Conservation (phyloP, 257 asterid species). For the Misopates orontium region DNA sequence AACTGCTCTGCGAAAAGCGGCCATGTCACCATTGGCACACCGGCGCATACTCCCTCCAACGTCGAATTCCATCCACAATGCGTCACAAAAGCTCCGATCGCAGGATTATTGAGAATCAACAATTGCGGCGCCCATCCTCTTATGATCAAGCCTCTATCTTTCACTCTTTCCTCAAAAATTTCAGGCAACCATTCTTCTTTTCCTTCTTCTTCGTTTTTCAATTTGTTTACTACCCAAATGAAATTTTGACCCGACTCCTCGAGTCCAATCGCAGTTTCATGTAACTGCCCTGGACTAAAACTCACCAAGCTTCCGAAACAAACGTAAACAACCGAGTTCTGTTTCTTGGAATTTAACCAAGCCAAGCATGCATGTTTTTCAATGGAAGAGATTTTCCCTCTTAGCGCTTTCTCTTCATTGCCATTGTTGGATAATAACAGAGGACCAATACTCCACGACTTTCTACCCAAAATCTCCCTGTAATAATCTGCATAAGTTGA, state of each 20-base stretch:
- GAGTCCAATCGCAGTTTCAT: neutral
- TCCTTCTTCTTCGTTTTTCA: neutral
- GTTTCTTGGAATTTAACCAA: neutral
- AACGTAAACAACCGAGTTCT: neutral
- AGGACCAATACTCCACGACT: neutral
- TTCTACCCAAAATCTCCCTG: neutral
- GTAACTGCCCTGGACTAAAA: neutral
- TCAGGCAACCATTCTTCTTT: slow-evolving; percentile 1
- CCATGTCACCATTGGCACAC: slow-evolving; percentile 38
- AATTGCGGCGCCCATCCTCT: slow-evolving; percentile 18
- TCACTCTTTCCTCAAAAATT: neutral
- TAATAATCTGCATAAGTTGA: neutral
- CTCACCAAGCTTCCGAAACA: neutral
- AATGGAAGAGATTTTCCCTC: neutral
- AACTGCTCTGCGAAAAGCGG: slow-evolving; percentile 21
- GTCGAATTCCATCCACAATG: slow-evolving; percentile 12
- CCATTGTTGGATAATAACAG: neutral
- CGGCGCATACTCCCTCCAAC: slow-evolving; percentile 16
- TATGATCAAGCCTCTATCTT: slow-evolving; percentile 6
- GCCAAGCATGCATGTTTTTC: neutral
- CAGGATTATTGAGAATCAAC: slow-evolving; percentile 4
- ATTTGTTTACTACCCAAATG: neutral
- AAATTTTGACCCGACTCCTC: slow-evolving; percentile 15
- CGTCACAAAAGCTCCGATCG: slow-evolving; percentile 5
- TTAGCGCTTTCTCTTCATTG: too few relatives aligned